Conservation (phyloP, 129 eudicot species). For the Daucus carota region DH1_v3.0 NC_030381.2:47956501-47957000, state of each 20-base stretch:
- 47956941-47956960: neutral
- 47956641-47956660: constrained; percentile 62
- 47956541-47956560: neutral
- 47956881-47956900: neutral
- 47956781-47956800: constrained; percentile 49
- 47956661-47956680: constrained; percentile 58
- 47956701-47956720: constrained; percentile 85
- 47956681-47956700: constrained; percentile 64
- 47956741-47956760: constrained; percentile 65
- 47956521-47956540: neutral
- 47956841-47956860: neutral
- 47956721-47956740: constrained; percentile 52
- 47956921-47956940: neutral
- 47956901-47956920: neutral
- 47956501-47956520: neutral
- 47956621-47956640: constrained; percentile 68
- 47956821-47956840: constrained; percentile 40
- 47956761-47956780: constrained; percentile 44
- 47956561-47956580: neutral
- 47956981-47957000: neutral
- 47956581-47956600: neutral
- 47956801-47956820: constrained; percentile 53
- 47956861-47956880: neutral
- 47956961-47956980: neutral
- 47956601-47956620: constrained; percentile 23